phyloP scores from a whole-genome alignment of 805 yeast genomes.

The Blastobotrys parvus region DNA sequence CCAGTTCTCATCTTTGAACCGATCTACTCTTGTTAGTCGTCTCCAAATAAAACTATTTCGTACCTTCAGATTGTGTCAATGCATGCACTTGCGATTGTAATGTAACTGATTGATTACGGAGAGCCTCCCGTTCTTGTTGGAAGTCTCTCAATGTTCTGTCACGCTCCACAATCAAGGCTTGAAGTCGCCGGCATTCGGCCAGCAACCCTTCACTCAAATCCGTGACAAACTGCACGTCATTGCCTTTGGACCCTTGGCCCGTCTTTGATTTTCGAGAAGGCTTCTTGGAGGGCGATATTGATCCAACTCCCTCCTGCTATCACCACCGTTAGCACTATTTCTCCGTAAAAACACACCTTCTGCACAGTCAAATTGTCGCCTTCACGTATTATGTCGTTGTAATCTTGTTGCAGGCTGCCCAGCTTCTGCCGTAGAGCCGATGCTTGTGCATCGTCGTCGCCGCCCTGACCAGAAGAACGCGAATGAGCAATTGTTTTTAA shows the following conservation, averaged over 20 bases:
- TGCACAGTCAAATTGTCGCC: background rate
- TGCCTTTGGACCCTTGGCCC: conserved; percentile 5
- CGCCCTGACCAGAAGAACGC: background rate
- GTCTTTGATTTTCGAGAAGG: background rate
- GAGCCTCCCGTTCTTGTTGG: conserved; percentile 14
- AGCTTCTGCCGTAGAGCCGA: conserved; percentile 1
- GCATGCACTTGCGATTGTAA: conserved; percentile 17
- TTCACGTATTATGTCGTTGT: conserved; percentile 6
- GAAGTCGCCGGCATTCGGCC: conserved; percentile 28
- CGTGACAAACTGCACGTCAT: conserved; percentile 25
- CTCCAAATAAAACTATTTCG: background rate
- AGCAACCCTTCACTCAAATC: conserved; percentile 27
- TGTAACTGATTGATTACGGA: conserved; percentile 13
- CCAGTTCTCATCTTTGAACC: conserved; percentile 31
- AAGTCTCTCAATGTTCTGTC: conserved; percentile 12
- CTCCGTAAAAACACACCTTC: too few species aligned
- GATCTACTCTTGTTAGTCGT: conserved; percentile 15
- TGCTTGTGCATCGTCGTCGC: background rate
- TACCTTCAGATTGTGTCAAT: conserved; percentile 19
- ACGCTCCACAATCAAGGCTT: conserved; percentile 16
- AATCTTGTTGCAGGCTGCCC: conserved; percentile 7
- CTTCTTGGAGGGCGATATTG: conserved; percentile 8
- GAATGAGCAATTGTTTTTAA: background rate
- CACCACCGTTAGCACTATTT: too few species aligned
- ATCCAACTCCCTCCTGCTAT: too few species aligned